phyloP scores from a whole-genome alignment of 208 protist genomes.

The Porcisia deanei region DNA sequence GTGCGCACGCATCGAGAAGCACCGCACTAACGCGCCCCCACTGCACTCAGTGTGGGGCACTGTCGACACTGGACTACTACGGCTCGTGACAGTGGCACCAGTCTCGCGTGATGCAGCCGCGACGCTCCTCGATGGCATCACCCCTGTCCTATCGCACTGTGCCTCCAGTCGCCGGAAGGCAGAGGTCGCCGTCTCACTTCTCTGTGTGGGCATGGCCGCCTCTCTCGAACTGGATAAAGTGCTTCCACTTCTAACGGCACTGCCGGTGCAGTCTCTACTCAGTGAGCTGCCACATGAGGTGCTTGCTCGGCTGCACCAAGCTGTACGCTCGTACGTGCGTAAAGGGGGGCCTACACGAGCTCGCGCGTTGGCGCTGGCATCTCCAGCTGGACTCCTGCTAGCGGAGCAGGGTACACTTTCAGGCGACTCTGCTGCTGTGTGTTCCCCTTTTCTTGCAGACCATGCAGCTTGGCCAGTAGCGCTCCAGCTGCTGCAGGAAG shows the following conservation, averaged over 20 bases:
- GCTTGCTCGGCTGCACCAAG: conserved; percentile 7
- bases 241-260: not conserved
- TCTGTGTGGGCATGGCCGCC: conserved; percentile 18
- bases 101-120: conserved; percentile 2
- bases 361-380: conserved; percentile 7
- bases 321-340: conserved; percentile 13
- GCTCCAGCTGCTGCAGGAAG: conserved; percentile 12
- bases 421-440: not conserved
- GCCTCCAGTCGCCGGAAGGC: not conserved
- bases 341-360: not conserved
- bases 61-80: conserved; percentile 3
- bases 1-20: not conserved
- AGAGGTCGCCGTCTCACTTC: conserved; percentile 20
- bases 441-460: not conserved
- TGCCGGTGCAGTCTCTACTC: conserved; percentile 17
- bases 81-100: conserved; percentile 4
- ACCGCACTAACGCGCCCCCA: not conserved
- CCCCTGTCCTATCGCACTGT: not conserved
- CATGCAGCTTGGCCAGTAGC: conserved; percentile 4
- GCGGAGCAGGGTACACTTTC: conserved; percentile 10
- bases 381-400: conserved; percentile 15
- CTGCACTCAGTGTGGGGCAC: not conserved
- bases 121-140: conserved; percentile 5
- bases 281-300: conserved; percentile 6
- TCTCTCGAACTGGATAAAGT: conserved; percentile 1